phyloP scores from a whole-genome alignment of 1,139 yeast species.

The Blastobotrys aristatus region DNA sequence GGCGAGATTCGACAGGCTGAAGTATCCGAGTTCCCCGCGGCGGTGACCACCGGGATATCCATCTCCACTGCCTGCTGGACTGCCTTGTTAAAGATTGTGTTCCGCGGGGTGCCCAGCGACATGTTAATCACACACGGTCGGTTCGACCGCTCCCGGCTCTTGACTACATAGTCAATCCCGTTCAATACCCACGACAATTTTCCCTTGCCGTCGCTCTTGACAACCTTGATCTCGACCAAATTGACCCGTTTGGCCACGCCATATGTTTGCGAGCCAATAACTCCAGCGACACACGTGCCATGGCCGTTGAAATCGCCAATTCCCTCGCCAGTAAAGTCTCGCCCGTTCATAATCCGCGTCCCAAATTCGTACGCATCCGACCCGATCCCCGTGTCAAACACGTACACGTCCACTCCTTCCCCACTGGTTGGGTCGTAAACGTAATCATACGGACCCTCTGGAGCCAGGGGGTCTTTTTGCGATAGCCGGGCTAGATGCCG shows the following conservation, averaged over 20 bases:
- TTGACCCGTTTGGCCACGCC: conserved; percentile 74
- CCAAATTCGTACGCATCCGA: conserved; percentile 55
- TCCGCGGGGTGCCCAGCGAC: conserved; percentile 69
- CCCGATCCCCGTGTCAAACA: conserved; percentile 69
- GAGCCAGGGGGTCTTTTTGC: conserved; percentile 39
- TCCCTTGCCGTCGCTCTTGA: conserved; percentile 62
- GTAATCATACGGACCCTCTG: conserved; percentile 34
- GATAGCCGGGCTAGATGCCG: conserved; percentile 65
- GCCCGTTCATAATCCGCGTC: conserved; percentile 54
- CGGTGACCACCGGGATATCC: conserved; percentile 76
- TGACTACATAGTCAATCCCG: conserved; percentile 66
- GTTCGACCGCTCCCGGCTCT: conserved; percentile 30
- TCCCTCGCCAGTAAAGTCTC: conserved; percentile 60
- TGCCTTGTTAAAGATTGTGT: conserved; percentile 63
- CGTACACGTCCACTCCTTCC: conserved; percentile 58
- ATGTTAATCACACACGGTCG: conserved; percentile 67
- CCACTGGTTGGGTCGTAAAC: conserved; percentile 44
- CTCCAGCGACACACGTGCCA: conserved; percentile 85
- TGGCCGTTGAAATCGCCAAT: conserved; percentile 65
- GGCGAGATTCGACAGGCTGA: conserved; percentile 81
- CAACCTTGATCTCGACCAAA: conserved; percentile 66
- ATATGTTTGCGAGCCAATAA: conserved; percentile 69
- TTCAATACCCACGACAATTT: conserved; percentile 53
- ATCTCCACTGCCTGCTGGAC: conserved; percentile 62
- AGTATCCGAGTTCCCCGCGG: conserved; percentile 78